Base-by-base conservation (phyloP, 2,329 filamentous ascomycete genomes). In the Pseudocercospora cruenta region DNA sequence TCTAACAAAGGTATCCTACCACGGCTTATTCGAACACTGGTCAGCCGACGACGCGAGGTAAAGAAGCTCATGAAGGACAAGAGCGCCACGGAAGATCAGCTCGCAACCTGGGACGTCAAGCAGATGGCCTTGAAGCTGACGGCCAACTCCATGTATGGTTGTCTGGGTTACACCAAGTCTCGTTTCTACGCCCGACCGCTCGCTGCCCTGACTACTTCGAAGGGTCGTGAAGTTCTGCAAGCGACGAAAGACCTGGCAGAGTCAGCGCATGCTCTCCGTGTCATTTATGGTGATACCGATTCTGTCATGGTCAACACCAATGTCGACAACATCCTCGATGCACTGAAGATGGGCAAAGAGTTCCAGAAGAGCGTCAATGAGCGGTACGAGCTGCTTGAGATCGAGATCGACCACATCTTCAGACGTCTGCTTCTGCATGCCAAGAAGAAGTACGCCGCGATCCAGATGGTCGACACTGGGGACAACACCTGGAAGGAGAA, bases 251-350 rank as follows among this genome's bases (percentile, higher is more conserved):
- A 96, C 62, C 87, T 99, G 68, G 95, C 95, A 9, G 95, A 99
- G 80, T 92, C 88, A 74, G 94, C 91, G 72, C 90, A 93, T 66
- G 77, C 77, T 16, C 86, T 99, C 31, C 91, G 95, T 75, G 95
- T 99, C 78, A 98, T 99, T 69, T 99, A 99, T 74, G 95, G 95
- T 82, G 95, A 99, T 80, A 99, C 95, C 12, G 95, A 99, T 80
- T 99, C 95, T 8, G 95, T 99, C 81, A 99, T 99, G 95, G 98
- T 99, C 83, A 99, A 99, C 76, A 96, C 95, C 69, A 98, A 98
- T 76, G 93, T 95, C 63, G 92, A 97, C 80, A 96, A 91, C 71
- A 91, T 98, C 31, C 88, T 91, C 33, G 93, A 96, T 74, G 95
- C 95, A 1, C 83, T 97, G 73, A 94, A 91, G 76, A 91, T 99